Evolutionary conservation across 2,329 filamentous ascomycete genomes (phyloP), one percentile per base, ranked within the genome.

Genomic region (Sporothrix pseudoabietina): DNA sequence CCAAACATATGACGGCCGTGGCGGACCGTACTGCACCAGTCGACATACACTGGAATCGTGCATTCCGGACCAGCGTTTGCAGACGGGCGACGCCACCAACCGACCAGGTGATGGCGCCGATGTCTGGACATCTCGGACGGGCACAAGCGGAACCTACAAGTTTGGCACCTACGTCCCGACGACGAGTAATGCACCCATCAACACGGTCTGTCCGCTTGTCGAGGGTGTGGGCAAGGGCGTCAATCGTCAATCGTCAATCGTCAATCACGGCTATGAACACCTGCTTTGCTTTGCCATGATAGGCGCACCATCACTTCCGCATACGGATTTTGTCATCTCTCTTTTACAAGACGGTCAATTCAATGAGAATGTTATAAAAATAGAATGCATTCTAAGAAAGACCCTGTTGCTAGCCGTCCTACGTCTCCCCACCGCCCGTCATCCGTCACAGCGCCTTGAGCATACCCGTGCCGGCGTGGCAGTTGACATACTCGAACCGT

Each of bases 201-300:
- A 63, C 57, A 63, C 57, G 6, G 57, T 41, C 57, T 63, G 57
- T 30, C 57, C 57, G 19, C 32, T 63, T 8, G 57, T 63, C 32
- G 57, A 63, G 57, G 57, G 57, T 32, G 16, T 63, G 16, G 57
- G 57, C 32, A 63, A 63, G 14, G 57, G 57, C 9, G n/a, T n/a
- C n/a, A n/a, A n/a, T n/a, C n/a, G n/a, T n/a, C n/a, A n/a, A n/a
- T n/a, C n/a, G n/a, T n/a, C n/a, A n/a, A n/a, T n/a, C n/a, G 32
- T 63, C 57, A 12, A 63, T 16, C 57, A 41, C 8, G 19, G 57
- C 57, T 63, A 39, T 4, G 19, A 16, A 7, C 3, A 16, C 16
- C 0, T 22, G 16, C n/a, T 63, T 19, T n/a, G n/a, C 32, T 63
- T 63, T 63, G 16, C 4, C 32, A 39, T 39, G 32, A 63, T 63